A percentile compares a stretch with the other conserved stretches of the same genome.
Conservation (phyloP, 2,329 filamentous ascomycete species). For the Penicillium verrucosum region DNA sequence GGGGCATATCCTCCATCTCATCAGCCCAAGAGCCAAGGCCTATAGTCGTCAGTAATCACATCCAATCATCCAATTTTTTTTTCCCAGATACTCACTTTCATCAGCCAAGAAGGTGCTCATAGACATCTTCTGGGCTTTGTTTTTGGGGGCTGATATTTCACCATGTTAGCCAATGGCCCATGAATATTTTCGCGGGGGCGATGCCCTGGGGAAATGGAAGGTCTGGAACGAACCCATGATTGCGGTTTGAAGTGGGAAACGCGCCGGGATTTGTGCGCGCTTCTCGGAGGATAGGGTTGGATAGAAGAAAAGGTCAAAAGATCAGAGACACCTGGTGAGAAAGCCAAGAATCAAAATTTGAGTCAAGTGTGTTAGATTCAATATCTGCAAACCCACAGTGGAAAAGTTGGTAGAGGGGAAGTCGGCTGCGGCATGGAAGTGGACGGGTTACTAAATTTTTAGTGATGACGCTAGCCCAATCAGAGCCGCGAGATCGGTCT, state of each 20-base stretch:
- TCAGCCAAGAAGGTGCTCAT: slow-evolving; percentile 93
- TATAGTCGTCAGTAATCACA: slow-evolving; percentile 39
- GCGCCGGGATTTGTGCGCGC: slow-evolving; percentile 43
- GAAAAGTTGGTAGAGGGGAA: slow-evolving; percentile 29
- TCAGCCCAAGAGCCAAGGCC: slow-evolving; percentile 93
- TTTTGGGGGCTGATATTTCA: slow-evolving; percentile 64
- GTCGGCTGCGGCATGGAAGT: slow-evolving; percentile 28
- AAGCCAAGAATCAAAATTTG: slow-evolving; percentile 22
- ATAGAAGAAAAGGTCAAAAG: slow-evolving; percentile 21
- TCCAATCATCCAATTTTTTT: background rate
- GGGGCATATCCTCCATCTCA: slow-evolving; percentile 86
- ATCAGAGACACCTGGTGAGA: slow-evolving; percentile 16
- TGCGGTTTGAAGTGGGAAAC: slow-evolving; percentile 48
- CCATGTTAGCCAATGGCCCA: background rate
- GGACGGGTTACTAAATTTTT: slow-evolving; percentile 41
- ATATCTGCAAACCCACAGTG: slow-evolving; percentile 18
- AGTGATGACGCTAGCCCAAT: slow-evolving; percentile 44
- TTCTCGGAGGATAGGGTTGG: slow-evolving; percentile 30
- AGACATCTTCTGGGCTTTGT: slow-evolving; percentile 94
- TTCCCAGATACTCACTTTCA: slow-evolving; percentile 63
- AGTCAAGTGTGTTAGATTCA: slow-evolving; percentile 19
- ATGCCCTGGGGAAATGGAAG: slow-evolving; percentile 4
- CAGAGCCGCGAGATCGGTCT: slow-evolving; percentile 28
- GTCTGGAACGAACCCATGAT: slow-evolving; percentile 54
- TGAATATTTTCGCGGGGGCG: background rate